Conservation (phyloP, 768 basidiomycete species). For the Cubamyces lactineus region DNA sequence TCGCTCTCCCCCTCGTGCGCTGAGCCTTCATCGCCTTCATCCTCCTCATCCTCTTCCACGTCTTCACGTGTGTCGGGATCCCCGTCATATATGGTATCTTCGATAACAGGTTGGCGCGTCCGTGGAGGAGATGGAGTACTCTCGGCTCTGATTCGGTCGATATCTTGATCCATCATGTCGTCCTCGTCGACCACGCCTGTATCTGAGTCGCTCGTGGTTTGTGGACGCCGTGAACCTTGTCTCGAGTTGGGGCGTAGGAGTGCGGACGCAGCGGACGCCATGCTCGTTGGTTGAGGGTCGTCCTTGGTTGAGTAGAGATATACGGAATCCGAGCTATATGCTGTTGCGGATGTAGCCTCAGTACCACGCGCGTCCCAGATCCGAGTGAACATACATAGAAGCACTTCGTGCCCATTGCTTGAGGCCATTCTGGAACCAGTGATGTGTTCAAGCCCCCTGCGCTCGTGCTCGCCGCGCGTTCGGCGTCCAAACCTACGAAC, state of each 20-base stretch:
- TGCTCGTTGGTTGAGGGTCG: constrained; percentile 43
- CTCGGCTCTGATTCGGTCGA: constrained; percentile 29
- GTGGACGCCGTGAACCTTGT: not conserved
- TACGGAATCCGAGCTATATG: constrained; percentile 72
- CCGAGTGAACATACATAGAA: constrained; percentile 12
- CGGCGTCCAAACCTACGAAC: constrained; percentile 76
- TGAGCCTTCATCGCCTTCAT: constrained; percentile 33
- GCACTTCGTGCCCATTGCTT: constrained; percentile 76
- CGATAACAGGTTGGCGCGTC: not conserved
- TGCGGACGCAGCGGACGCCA: constrained; percentile 19
- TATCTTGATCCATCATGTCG: constrained; percentile 36
- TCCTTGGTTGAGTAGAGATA: constrained; percentile 78
- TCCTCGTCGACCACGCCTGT: constrained; percentile 17
- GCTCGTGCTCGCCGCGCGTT: constrained; percentile 39
- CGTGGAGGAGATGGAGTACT: constrained; percentile 7
- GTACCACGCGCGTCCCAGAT: not conserved
- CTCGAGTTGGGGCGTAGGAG: constrained; percentile 24
- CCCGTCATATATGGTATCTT: not conserved
- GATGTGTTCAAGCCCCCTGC: constrained; percentile 57
- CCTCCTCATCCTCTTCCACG: constrained; percentile 37
- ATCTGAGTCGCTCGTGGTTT: not conserved
- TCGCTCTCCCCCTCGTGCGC: constrained; percentile 30
- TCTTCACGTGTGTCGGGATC: constrained; percentile 19
- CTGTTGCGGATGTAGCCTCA: constrained; percentile 38
- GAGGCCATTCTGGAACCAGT: constrained; percentile 76